Conservation (phyloP, 164 flowering plant species). For the Warburgia ugandensis region DNA sequence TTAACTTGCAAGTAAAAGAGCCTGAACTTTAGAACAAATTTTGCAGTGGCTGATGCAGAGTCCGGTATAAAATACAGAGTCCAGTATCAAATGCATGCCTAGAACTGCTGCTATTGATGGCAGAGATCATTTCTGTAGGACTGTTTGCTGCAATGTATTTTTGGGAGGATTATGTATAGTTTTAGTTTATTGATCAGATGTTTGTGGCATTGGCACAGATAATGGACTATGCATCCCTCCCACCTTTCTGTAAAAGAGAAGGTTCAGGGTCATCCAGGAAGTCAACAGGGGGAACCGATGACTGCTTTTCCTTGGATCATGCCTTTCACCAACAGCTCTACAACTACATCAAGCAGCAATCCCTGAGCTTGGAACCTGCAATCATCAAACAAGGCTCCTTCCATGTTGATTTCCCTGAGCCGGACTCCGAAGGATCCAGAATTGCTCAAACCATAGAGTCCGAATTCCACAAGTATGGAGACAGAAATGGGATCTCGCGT, state of each 20-base stretch:
- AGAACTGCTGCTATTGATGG: too few species aligned
- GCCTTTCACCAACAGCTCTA: constrained; percentile 75
- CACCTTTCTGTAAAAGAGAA: constrained; percentile 71
- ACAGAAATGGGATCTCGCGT: constrained; percentile 23
- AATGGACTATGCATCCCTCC: constrained; percentile 72
- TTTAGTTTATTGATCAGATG: background rate
- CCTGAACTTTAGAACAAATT: too few species aligned
- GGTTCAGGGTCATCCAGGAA: constrained; percentile 66
- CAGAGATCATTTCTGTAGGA: too few species aligned
- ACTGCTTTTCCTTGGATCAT: constrained; percentile 69
- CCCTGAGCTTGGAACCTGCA: constrained; percentile 13
- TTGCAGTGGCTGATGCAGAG: too few species aligned
- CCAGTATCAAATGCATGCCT: too few species aligned
- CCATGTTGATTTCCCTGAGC: constrained; percentile 62
- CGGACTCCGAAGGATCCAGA: constrained; percentile 37
- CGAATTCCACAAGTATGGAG: constrained; percentile 45
- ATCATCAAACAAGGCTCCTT: constrained; percentile 63
- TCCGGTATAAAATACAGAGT: too few species aligned
- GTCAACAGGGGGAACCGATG: constrained; percentile 21
- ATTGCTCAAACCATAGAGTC: constrained; percentile 59
- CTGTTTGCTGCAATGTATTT: too few species aligned
- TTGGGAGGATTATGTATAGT: too few species aligned
- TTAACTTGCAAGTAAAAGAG: too few species aligned
- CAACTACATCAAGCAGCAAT: constrained; percentile 55
- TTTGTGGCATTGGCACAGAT: constrained; percentile 31